Base-by-base conservation (phyloP, 495 filamentous ascomycete genomes). In the Poronia punctata region DNA sequence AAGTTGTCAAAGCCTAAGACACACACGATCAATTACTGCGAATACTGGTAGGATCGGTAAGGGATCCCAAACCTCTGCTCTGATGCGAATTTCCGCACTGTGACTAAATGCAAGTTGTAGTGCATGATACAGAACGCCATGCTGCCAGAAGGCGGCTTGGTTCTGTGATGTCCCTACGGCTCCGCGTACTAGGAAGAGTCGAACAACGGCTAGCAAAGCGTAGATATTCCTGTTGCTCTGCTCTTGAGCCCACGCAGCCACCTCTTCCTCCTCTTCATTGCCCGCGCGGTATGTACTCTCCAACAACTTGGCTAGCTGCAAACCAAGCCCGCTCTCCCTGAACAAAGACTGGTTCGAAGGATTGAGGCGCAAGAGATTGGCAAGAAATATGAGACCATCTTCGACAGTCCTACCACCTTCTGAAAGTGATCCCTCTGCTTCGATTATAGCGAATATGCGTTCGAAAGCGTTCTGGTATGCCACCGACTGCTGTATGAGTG, bases 391-490 rank as follows among this genome's bases (percentile, higher is more conserved):
- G n/a, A 98, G 71, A 49, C 92, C 95, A 61, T 98, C 89, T 60
- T 95, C 89, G 10, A 95, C 83, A 18, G 86, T 76, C 36, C 89
- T 84, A n/a, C 86, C 88, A 14, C 93, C 93, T 49, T 87, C 78
- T 5, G 74, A 80, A 39, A 98, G 64, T 7, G 79, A 80, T 1
- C 93, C 92, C 59, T 98, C 92, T 0, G 70, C 64, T 42, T 82
- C 72, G 29, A 97, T 86, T 22, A 97, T 79, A 12, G 65, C 69
- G 57, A 96, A 95, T 15, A 94, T 68, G 17, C 82, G 76, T 26
- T 90, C 88, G 50, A 97, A 97, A 0, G 87, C 83, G 66, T 89
- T 90, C 49, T 95, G 87, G 45, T 95, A 96, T 0, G 88, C 88
- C 16, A 98, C 86, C 6, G 95, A 74, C 58, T 97, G 96, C 50